Evolutionary conservation across 2,329 filamentous ascomycete species (phyloP), one percentile per base, ranked within the genome.

Genomic region (Aphanocladium album): DNA sequence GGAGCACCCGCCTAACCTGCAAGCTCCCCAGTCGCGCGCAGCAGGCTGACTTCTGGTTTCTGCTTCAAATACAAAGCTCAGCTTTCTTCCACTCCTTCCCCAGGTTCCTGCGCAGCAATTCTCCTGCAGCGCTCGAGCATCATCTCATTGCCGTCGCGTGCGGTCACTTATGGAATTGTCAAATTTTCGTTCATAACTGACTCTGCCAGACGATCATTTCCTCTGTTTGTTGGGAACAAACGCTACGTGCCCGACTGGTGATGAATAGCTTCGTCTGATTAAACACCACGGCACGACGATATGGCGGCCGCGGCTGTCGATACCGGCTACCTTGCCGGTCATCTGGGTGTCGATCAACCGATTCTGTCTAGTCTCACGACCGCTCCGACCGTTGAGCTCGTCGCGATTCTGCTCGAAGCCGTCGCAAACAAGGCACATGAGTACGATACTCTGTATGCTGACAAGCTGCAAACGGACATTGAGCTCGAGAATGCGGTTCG

Each of bases 401-500:
- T 97, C 65, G 82, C 84, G 62, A 79, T 84, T 46, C 80, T 99
- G 57, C 82, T 99, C 45, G 80, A 85, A 64, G 88, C 89, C 27
- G 84, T 98, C 57, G 83, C 88, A 25, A 78, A 80, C 33, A 96
- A 95, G 73, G 91, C 90, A 39, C 89, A 88, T 68, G 91, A 96
- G 69, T 88, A 85, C 68, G 91, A 96, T 71, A 83, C 87, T 43
- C 77, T 96, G 45, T 91, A 89, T 68, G 88, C 93, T 11, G 90
- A 96, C 65, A 98, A 97, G 77, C 82, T 97, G 49, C 88, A 91
- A 66, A 80, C 90, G 50, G 91, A 96, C 69, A 95, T 99, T 49
- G 93, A 98, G 78, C 83, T 98, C 8, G 95, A 99, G 73, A 95
- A 91, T 74, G 89, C 89, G 19, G 88, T 96, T 52, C 88, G 92